These are phyloP conservation scores for Emmonsia crescens DNA, from an alignment of 2,329 filamentous ascomycete species.

Conservation along the genomic window DNA sequence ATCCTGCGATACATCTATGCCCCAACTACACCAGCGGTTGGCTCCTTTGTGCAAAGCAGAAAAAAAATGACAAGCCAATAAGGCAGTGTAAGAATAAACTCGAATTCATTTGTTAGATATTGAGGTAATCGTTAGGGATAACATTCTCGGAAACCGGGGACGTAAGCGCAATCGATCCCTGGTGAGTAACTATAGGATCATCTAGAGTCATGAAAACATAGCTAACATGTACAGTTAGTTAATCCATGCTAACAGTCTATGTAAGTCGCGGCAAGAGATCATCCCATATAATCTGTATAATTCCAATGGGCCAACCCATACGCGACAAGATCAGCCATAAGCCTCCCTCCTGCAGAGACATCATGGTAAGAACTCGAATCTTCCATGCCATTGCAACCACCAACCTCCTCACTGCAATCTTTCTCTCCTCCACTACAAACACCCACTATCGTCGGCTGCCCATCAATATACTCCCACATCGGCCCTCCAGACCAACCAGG, in stretches of 20 bases:
- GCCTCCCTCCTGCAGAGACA: constrained; percentile 17
- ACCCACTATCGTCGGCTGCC: constrained; percentile 15
- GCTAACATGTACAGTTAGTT: neutral
- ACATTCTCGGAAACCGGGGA: neutral
- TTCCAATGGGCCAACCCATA: constrained; percentile 13
- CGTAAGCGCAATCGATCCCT: neutral
- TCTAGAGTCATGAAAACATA: neutral
- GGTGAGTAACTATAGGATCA: neutral
- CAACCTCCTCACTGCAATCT: constrained; percentile 14
- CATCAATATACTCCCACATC: constrained; percentile 16
- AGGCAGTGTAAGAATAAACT: neutral
- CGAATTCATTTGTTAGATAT: neutral
- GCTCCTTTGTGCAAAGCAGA: neutral
- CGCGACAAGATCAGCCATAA: constrained; percentile 16
- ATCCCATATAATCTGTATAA: neutral
- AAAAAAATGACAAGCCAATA: no score
- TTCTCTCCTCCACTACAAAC: constrained; percentile 17
- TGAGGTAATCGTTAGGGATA: neutral
- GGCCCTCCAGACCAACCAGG: constrained; percentile 18
- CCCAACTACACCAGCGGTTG: neutral
- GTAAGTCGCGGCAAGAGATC: neutral
- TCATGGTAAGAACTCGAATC: constrained; percentile 14
- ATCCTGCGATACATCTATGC: neutral
- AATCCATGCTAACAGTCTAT: neutral
- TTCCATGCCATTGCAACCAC: constrained; percentile 12